These are phyloP conservation scores for Kalaharituber pfeilii DNA, from an alignment of 2,329 filamentous ascomycete species.

Conservation along the genomic window DNA sequence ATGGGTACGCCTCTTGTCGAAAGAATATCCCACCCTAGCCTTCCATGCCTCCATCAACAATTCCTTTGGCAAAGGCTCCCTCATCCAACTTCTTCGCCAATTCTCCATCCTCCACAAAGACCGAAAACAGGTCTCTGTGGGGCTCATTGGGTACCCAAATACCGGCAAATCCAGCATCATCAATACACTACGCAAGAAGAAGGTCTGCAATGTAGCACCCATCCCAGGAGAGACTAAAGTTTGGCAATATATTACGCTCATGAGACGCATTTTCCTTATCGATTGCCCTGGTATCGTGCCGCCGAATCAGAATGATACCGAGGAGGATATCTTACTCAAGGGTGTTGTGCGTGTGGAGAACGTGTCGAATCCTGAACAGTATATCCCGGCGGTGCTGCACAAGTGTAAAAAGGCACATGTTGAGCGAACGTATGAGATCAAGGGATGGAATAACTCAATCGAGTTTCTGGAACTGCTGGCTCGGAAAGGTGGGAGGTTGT, in stretches of 20 bases:
- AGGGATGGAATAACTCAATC: conserved; percentile 55
- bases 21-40: conserved; percentile 81
- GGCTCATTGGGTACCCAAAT: conserved; percentile 78
- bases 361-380: conserved; percentile 90
- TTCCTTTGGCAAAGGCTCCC: conserved; percentile 84
- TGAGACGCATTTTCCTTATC: conserved; percentile 88
- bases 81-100: conserved; percentile 82
- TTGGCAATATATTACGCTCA: conserved; percentile 93
- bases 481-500: conserved; percentile 65
- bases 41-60: conserved; percentile 93
- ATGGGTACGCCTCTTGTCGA: conserved; percentile 78
- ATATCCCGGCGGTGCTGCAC: conserved; percentile 65
- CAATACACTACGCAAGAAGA: conserved; percentile 87
- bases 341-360: conserved; percentile 91
- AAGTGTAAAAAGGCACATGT: conserved; percentile 75
- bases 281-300: conserved; percentile 95
- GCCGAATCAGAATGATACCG: conserved; percentile 64
- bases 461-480: conserved; percentile 78
- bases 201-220: conserved; percentile 80
- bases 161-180: conserved; percentile 94
- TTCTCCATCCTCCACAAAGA: conserved; percentile 80
- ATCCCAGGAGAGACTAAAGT: conserved; percentile 96
- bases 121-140: conserved; percentile 86
- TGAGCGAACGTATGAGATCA: conserved; percentile 81
- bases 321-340: conserved; percentile 72